phyloP scores from a whole-genome alignment of 2,329 filamentous ascomycete species.

The Penicillium occitanis region DNA sequence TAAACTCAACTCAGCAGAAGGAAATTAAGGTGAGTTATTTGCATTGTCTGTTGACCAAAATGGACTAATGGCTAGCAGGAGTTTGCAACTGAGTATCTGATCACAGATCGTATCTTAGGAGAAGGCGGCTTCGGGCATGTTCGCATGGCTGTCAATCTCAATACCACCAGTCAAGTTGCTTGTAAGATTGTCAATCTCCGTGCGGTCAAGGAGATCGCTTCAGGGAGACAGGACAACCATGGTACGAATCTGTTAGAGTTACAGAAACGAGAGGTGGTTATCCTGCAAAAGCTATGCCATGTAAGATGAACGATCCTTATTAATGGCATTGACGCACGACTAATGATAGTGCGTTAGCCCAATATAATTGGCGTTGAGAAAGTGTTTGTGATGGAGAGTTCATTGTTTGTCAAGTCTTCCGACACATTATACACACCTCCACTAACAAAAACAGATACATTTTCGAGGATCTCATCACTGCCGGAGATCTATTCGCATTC shows the following conservation, averaged over 20 bases:
- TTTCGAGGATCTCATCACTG: constrained; percentile 60
- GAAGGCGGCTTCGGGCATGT: constrained; percentile 46
- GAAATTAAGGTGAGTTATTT: constrained; percentile 36
- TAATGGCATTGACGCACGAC: constrained; percentile 1
- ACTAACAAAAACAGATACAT: constrained; percentile 51
- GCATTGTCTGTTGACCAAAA: no score
- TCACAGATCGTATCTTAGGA: constrained; percentile 44
- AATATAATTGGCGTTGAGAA: constrained; percentile 61
- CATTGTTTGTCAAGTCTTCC: constrained; percentile 46
- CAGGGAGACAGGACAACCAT: background rate
- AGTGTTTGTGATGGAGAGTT: constrained; percentile 54
- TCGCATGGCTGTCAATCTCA: constrained; percentile 42
- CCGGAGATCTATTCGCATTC: constrained; percentile 62
- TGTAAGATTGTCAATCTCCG: constrained; percentile 48
- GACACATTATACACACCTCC: background rate
- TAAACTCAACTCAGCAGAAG: constrained; percentile 28
- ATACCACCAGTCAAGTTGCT: constrained; percentile 40
- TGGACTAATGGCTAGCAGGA: background rate
- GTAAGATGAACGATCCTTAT: constrained; percentile 33
- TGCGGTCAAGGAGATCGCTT: constrained; percentile 13
- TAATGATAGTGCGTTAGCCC: constrained; percentile 41
- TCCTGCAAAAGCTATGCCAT: constrained; percentile 56
- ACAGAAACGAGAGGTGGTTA: constrained; percentile 43
- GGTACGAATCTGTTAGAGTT: constrained; percentile 18
- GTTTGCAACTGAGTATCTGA: constrained; percentile 28